Evolutionary conservation across 345 rosid species (phyloP).

Genomic region (Zanthoxylum bungeanum): DNA sequence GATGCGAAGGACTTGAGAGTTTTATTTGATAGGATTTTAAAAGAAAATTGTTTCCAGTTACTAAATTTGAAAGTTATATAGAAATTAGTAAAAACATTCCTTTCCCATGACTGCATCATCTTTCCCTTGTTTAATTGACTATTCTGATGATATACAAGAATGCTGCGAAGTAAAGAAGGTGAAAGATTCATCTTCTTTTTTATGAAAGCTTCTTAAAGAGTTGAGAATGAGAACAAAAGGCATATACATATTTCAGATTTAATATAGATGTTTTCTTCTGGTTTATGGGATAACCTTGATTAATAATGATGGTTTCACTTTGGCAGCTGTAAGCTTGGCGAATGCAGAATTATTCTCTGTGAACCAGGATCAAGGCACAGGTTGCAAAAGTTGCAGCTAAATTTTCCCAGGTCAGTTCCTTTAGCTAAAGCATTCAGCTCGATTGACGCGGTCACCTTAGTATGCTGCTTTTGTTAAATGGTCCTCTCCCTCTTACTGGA

Average conservation of each 20-base stretch:
- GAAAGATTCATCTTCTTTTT: background rate
- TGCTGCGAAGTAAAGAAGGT: background rate
- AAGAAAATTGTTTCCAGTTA: background rate
- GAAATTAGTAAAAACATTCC: background rate
- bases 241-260: background rate
- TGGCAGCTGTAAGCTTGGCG: slow-evolving; percentile 85
- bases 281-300: background rate
- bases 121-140: background rate
- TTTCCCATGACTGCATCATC: background rate
- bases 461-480: background rate
- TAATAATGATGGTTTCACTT: slow-evolving; percentile 10
- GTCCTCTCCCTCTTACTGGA: background rate
- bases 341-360: slow-evolving; percentile 78
- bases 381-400: slow-evolving; percentile 90
- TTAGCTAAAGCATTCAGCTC: background rate
- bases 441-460: background rate
- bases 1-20: background rate
- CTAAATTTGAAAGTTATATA: background rate
- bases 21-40: background rate
- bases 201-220: background rate
- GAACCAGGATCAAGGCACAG: slow-evolving; percentile 82
- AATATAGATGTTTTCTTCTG: background rate
- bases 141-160: background rate
- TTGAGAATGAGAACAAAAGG: background rate
- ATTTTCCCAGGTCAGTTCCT: slow-evolving; percentile 71